Conservation (phyloP, 192 early-diverging fungal genomes). For the Podila epicladia region DNA sequence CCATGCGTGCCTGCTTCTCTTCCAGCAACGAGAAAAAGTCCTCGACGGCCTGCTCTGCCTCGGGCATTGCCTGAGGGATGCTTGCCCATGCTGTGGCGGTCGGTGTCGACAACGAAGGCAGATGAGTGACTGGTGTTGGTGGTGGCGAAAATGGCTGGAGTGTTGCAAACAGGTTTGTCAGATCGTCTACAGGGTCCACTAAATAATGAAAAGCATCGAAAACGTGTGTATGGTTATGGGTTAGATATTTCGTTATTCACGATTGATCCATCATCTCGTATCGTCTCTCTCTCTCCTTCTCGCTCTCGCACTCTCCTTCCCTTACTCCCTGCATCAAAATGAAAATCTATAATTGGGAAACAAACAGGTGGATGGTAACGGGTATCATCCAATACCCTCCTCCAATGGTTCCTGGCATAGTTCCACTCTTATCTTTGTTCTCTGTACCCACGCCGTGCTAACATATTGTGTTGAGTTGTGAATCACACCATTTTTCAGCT, state of each 20-base stretch:
- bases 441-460: not conserved
- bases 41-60: slow-evolving; percentile 17
- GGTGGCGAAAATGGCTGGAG: slow-evolving; percentile 54
- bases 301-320: no score
- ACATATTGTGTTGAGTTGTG: not conserved
- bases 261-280: not conserved
- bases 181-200: slow-evolving; percentile 46
- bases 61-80: slow-evolving; percentile 8
- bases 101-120: slow-evolving; percentile 10
- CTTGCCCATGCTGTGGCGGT: slow-evolving; percentile 44
- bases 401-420: no score
- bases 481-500: not conserved
- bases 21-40: slow-evolving; percentile 18
- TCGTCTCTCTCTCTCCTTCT: no score
- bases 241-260: not conserved
- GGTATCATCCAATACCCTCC: not conserved
- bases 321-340: no score
- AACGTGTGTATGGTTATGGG: not conserved
- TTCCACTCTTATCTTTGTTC: no score
- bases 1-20: slow-evolving; percentile 1
- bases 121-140: slow-evolving; percentile 2
- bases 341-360: no score
- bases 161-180: slow-evolving; percentile 48
- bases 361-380: slow-evolving; percentile 1
- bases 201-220: not conserved